Base-by-base conservation (phyloP, 345 rosid species). In the Populus pruinosa region DNA sequence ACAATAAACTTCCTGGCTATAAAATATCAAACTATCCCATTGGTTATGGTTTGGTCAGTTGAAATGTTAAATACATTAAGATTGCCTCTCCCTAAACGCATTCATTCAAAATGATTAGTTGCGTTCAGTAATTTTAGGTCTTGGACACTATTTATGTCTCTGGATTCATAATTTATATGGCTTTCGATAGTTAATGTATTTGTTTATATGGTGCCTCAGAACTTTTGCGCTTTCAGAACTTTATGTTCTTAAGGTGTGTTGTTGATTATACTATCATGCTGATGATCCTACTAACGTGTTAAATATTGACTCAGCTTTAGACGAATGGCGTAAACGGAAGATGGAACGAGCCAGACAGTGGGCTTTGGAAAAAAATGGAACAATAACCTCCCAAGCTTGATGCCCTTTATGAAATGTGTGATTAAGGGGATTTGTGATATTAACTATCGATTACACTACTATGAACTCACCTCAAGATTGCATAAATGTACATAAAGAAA, bases 321-420 rank as follows among this genome's bases (percentile, higher is more conserved):
- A 92, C 83, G 95, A 92, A 80, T 94, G 98, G 97, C 88, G 95
- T 23, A 93, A 89, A 82, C 83, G 95, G 80, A 94, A 91, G 87
- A 92, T 94, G 91, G 96, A 92, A 69, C 85, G 96, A 70, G 97
- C 96, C 2, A 88, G 92, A 83, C 90, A 77, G 72, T 87, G 94
- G 18, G 85, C 86, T 76, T 81, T 84, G 79, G 97, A 78, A 83
- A 94, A 83, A 81, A 90, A 88, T 63, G 94, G 91, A 76, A 85
- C 90, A 43, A 72, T 44, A 6, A 41, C 82, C 35, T 72, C 86
- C 79, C 83, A 88, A 80, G 81, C 83, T 39, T 81, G 78, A 74
- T 25, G 16, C 29, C 12, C 12, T 41, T n/a, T 6, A 31, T 12
- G 13, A 33, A 9, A 56, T 56, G 63, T 12, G 29, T n/a, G 63